Evolutionary conservation across 1,139 yeast genomes (phyloP), one percentile per base, ranked within the genome.

Genomic region (Hansenula lynferdii): DNA sequence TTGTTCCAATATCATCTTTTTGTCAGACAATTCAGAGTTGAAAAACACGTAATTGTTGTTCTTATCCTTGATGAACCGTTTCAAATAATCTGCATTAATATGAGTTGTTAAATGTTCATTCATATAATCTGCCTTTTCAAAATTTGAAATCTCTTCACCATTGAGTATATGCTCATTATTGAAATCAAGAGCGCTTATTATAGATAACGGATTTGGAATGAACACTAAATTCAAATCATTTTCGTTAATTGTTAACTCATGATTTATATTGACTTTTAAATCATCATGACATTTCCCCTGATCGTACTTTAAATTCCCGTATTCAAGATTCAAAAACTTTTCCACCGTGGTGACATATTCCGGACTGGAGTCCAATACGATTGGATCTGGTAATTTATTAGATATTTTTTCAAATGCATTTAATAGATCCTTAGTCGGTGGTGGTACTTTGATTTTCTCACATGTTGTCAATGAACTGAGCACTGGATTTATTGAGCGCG

Each of bases 161-260:
- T 43, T 41, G 16, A 43, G 18, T 27, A 40, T 38, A 3, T 15
- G 25, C 17, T 41, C 39, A 11, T 43, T 42, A 17, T 45, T 40
- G 19, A 37, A 29, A 14, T 41, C 35, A 18, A 48, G 23, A 2
- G 46, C 42, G 3, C 42, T 34, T 5, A 43, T 24, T 2, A 39
- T 30, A 1, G 50, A 46, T 1, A 43, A 20, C 8, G 51, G 51
- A 36, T 48, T 50, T 28, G 51, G 51, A 4, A 48, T 16, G 2
- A 42, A 20, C 5, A 48, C 34, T 7, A 48, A 15, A 22, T 41
- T 46, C n/a, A 48, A 20, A 7, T 9, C 8, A 4, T 16, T 16
- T 8, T 10, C 3, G 16, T 16, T 18, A 27, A 23, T 15, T 1
- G 36, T 15, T 9, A 42, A 10, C 2, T 26, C 22, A 32, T 42